Percentiles rank a stretch among this genome's conserved stretches.
Evolutionary conservation across 1,284 basidiomycete genomes (phyloP).

Genomic region (Marasmius tenuissimus): DNA sequence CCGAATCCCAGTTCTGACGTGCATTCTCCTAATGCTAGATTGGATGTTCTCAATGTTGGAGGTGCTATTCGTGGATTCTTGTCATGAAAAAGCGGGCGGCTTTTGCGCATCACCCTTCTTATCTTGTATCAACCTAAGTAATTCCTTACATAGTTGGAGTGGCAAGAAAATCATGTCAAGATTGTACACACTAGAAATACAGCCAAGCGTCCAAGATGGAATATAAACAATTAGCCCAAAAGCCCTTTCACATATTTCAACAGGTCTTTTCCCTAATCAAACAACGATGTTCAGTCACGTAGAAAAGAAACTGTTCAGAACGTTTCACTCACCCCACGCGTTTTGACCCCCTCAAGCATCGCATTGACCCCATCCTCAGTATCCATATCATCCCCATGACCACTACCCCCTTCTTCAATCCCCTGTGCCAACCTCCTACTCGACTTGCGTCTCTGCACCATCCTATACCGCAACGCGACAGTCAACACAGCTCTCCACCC

Average conservation of each 20-base stretch:
- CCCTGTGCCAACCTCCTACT: slow-evolving; percentile 28
- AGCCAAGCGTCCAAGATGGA: neutral
- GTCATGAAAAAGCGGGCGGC: slow-evolving; percentile 26
- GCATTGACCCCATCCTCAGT: slow-evolving; percentile 58
- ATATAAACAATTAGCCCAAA: neutral
- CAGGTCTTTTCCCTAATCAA: neutral
- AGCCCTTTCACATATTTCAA: slow-evolving; percentile 1
- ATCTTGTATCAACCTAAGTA: neutral
- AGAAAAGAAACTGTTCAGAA: neutral
- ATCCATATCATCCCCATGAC: slow-evolving; percentile 31
- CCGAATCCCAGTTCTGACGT: neutral
- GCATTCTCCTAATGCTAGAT: slow-evolving; percentile 25
- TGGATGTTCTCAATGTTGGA: slow-evolving; percentile 51
- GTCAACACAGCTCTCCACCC: slow-evolving; percentile 76
- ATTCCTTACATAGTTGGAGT: neutral
- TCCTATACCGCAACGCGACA: slow-evolving; percentile 62
- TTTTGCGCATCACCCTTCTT: neutral
- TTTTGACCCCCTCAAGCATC: slow-evolving; percentile 75
- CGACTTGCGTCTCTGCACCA: slow-evolving; percentile 54
- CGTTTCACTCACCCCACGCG: slow-evolving; percentile 55
- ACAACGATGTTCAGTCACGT: neutral
- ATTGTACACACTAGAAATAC: neutral
- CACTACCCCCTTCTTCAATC: slow-evolving; percentile 10
- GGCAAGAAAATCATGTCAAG: neutral
- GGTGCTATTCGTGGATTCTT: slow-evolving; percentile 49